Percentiles rank a stretch among this genome's conserved stretches.
phyloP scores from a whole-genome alignment of 2,329 filamentous ascomycete genomes.

The Cladosporium sp. region DNA sequence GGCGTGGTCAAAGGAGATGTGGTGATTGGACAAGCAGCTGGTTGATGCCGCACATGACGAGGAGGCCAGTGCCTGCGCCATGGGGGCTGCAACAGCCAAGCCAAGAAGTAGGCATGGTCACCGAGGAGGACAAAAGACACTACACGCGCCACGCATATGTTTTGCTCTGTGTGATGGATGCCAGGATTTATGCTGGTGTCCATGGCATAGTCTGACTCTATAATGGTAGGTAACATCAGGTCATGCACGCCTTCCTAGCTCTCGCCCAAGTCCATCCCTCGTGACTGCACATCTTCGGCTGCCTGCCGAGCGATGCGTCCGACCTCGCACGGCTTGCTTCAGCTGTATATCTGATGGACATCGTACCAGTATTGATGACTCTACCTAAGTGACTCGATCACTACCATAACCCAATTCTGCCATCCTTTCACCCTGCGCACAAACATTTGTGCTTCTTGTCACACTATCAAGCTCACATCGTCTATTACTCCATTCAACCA shows the following conservation, averaged over 20 bases:
- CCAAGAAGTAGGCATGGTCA: no score
- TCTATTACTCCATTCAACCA: no score
- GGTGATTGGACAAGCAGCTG: background rate
- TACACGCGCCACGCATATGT: no score
- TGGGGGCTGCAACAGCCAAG: background rate
- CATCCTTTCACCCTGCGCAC: no score
- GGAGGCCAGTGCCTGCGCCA: background rate
- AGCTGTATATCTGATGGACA: background rate
- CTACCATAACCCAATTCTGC: no score
- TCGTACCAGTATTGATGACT: no score
- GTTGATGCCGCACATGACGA: background rate
- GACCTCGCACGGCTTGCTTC: background rate
- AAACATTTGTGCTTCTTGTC: no score
- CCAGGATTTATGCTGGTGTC: no score
- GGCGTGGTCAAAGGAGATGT: conserved; percentile 5
- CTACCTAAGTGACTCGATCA: no score
- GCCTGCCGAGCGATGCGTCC: background rate
- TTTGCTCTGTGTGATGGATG: no score
- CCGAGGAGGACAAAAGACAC: no score
- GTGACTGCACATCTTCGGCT: background rate
- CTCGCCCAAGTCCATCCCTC: background rate
- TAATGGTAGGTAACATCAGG: background rate
- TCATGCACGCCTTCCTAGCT: background rate
- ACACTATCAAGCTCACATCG: no score
- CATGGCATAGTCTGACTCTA: background rate